phyloP scores from a whole-genome alignment of 306 rosid genomes.

The Echinosophora koreensis region DNA sequence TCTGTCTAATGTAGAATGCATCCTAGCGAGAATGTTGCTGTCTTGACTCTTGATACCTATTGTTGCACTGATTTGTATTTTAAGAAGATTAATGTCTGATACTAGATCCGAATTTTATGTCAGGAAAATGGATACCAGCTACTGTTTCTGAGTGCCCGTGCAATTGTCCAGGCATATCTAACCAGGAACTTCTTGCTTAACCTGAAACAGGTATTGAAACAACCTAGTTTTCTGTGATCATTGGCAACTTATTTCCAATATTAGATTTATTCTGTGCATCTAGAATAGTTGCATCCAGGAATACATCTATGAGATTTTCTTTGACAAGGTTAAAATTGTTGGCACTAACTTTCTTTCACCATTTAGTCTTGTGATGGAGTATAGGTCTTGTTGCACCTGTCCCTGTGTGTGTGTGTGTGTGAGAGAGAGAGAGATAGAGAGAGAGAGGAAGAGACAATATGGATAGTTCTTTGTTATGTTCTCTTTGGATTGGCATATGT shows the following conservation, averaged over 20 bases:
- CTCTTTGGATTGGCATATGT: conserved; percentile 11
- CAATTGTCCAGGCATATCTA: conserved; percentile 95
- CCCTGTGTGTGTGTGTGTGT: neutral
- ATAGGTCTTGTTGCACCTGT: conserved; percentile 21
- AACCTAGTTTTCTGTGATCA: conserved; percentile 31
- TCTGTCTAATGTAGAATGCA: conserved; percentile 40
- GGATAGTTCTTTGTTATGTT: neutral
- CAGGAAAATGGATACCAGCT: conserved; percentile 99
- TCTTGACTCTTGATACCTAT: conserved; percentile 18
- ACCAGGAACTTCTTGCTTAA: conserved; percentile 87
- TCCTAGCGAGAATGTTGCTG: conserved; percentile 22
- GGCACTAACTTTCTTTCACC: conserved; percentile 8
- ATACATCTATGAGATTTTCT: neutral
- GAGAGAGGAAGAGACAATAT: neutral
- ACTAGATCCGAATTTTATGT: conserved; percentile 19
- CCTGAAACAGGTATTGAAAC: conserved; percentile 73
- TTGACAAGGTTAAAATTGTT: neutral
- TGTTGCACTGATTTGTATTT: conserved; percentile 30
- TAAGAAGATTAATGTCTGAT: conserved; percentile 45
- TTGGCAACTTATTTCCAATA: conserved; percentile 25
- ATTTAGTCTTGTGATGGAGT: conserved; percentile 25
- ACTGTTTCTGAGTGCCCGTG: conserved; percentile 97
- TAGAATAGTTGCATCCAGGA: conserved; percentile 26
- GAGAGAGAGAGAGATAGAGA: neutral
- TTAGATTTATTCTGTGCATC: conserved; percentile 10